phyloP scores from a whole-genome alignment of 1,139 yeast genomes.

The Blastobotrys arbuscula region DNA sequence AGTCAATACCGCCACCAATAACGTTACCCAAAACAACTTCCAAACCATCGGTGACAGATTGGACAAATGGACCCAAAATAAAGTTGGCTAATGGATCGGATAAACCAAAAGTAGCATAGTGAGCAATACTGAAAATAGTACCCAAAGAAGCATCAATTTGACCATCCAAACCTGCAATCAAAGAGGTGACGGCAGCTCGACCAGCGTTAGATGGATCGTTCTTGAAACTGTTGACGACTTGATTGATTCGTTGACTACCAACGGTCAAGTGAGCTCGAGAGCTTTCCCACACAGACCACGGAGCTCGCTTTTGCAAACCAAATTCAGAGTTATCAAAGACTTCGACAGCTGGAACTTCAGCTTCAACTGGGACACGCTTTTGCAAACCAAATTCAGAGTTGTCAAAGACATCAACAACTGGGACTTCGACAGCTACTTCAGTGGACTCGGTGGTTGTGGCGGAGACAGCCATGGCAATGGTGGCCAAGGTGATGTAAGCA shows the following conservation, averaged over 20 bases:
- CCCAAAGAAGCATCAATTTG: constrained; percentile 32
- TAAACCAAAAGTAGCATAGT: constrained; percentile 26
- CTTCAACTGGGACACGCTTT: no score
- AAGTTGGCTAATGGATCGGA: constrained; percentile 24
- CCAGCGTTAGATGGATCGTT: constrained; percentile 24
- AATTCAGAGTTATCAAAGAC: neutral
- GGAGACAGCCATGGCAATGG: no score
- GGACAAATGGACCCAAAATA: constrained; percentile 30
- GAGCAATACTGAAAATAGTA: constrained; percentile 22
- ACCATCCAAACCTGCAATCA: constrained; percentile 31
- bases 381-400: no score
- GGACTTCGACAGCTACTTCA: neutral
- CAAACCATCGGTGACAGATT: constrained; percentile 33
- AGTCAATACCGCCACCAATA: constrained; percentile 21
- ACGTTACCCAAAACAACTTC: constrained; percentile 28
- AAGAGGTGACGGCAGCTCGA: constrained; percentile 23
- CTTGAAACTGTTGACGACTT: constrained; percentile 18
- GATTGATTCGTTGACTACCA: constrained; percentile 23
- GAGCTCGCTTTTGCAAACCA: neutral
- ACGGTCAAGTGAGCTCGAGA: constrained; percentile 17
- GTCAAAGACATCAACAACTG: no score
- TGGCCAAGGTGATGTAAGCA: constrained; percentile 1
- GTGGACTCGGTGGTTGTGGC: neutral
- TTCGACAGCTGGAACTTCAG: no score
- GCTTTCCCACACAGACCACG: constrained; percentile 2